Percentiles rank a stretch among this genome's conserved stretches.
These are phyloP conservation scores for Penicillium capsulatum DNA, from an alignment of 2,329 filamentous ascomycete genomes.

Conservation along the genomic window DNA sequence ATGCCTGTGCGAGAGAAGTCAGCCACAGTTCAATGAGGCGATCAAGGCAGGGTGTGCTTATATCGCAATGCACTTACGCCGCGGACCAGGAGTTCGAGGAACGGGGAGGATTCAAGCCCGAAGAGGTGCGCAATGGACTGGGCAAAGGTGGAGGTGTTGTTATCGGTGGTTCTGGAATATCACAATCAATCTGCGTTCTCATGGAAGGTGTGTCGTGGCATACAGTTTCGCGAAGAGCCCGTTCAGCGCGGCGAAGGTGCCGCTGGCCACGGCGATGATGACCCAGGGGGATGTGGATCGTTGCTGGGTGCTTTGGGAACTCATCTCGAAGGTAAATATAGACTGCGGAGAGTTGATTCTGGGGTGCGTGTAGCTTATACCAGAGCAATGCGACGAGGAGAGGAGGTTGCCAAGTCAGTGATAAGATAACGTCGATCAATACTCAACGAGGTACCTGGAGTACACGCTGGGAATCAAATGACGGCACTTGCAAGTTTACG, in stretches of 20 bases:
- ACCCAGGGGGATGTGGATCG: constrained; percentile 42
- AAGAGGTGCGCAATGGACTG: constrained; percentile 45
- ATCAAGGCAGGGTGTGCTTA: background rate
- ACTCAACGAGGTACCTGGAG: background rate
- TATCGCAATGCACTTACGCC: constrained; percentile 46
- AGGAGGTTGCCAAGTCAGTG: constrained; percentile 15
- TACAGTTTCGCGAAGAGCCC: constrained; percentile 65
- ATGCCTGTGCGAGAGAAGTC: constrained; percentile 49
- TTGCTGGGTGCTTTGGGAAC: constrained; percentile 6
- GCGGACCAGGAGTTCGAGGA: constrained; percentile 50
- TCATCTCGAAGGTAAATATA: constrained; percentile 9
- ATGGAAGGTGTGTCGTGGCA: background rate
- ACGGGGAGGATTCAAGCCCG: constrained; percentile 30
- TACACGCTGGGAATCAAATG: too few relatives aligned
- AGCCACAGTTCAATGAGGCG: too few relatives aligned
- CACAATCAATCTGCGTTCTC: background rate
- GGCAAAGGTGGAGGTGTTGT: constrained; percentile 53
- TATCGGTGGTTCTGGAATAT: constrained; percentile 55
- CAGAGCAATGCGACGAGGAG: too few relatives aligned
- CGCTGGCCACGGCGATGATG: constrained; percentile 56
- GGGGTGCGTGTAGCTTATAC: too few relatives aligned
- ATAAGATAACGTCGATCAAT: constrained; percentile 7
- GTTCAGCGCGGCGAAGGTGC: constrained; percentile 60
- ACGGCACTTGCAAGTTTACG: too few relatives aligned
- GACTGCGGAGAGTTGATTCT: too few relatives aligned